Conservation (phyloP, 164 flowering plant genomes). For the Liquidambar formosana region DNA sequence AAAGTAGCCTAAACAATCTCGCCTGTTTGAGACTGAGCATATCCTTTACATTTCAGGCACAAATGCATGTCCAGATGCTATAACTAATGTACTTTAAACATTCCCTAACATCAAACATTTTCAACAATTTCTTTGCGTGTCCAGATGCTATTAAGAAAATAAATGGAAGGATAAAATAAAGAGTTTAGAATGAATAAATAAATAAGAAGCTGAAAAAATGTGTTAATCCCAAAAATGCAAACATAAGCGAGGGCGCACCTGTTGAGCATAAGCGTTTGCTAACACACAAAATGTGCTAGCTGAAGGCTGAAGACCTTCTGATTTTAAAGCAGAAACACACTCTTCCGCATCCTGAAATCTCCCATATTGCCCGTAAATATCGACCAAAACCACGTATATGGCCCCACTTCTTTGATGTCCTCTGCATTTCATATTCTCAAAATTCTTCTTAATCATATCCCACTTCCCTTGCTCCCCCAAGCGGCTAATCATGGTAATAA, state of each 20-base stretch:
- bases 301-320: conserved; percentile 58
- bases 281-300: conserved; percentile 59
- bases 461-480: conserved; percentile 85
- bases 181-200: not conserved
- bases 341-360: conserved; percentile 63
- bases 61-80: no score
- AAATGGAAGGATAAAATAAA: no score
- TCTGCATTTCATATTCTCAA: conserved; percentile 58
- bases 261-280: conserved; percentile 88
- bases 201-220: no score
- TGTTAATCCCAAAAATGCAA: not conserved
- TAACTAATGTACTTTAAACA: no score
- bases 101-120: no score
- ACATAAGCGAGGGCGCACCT: conserved; percentile 36
- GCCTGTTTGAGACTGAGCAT: no score
- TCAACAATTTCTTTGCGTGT: no score
- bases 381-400: conserved; percentile 70
- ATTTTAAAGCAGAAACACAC: conserved; percentile 55
- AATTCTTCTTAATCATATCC: conserved; percentile 56
- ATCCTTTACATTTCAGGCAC: no score
- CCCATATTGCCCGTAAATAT: conserved; percentile 86
- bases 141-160: no score
- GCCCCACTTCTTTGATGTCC: conserved; percentile 54
- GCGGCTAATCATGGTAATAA: conserved; percentile 55
- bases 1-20: no score